Conservation (phyloP, 2,329 filamentous ascomycete species). For the Zopfia rhizophila region DNA sequence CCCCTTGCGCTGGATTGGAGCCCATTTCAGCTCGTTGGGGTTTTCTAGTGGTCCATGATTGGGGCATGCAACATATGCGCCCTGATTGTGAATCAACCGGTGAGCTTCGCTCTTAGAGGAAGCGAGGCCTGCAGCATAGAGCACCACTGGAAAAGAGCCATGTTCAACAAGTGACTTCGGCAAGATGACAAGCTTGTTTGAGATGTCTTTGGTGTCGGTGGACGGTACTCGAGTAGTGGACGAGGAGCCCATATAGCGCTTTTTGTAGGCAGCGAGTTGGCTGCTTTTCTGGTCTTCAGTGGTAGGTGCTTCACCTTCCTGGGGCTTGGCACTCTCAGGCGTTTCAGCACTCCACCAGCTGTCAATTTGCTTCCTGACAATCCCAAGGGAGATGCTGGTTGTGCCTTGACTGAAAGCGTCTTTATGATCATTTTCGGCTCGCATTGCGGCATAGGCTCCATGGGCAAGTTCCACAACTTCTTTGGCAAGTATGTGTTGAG, state of each 20-base stretch:
- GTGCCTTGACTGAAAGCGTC: conserved; percentile 54
- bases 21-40: conserved; percentile 66
- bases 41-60: conserved; percentile 55
- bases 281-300: conserved; percentile 13
- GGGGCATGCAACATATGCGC: conserved; percentile 65
- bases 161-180: conserved; percentile 66
- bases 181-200: conserved; percentile 67
- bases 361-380: too few relatives aligned
- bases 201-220: conserved; percentile 57
- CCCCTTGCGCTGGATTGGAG: conserved; percentile 70
- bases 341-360: too few relatives aligned
- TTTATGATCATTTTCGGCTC: conserved; percentile 68
- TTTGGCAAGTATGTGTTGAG: conserved; percentile 83
- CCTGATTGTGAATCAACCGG: conserved; percentile 65
- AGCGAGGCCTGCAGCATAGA: conserved; percentile 70
- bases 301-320: not conserved
- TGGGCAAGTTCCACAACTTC: conserved; percentile 87
- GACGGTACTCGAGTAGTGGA: conserved; percentile 23
- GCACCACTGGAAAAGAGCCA: conserved; percentile 67
- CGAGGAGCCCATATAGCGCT: conserved; percentile 30
- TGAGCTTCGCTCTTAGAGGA: conserved; percentile 67
- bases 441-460: conserved; percentile 70
- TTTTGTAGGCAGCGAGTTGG: conserved; percentile 37
- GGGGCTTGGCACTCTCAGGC: conserved; percentile 1
- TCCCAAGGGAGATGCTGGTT: conserved; percentile 39